Evolutionary conservation across 306 rosid species (phyloP), one percentile per base, ranked within the genome.

Genomic region (Lathyrus oleraceus): DNA sequence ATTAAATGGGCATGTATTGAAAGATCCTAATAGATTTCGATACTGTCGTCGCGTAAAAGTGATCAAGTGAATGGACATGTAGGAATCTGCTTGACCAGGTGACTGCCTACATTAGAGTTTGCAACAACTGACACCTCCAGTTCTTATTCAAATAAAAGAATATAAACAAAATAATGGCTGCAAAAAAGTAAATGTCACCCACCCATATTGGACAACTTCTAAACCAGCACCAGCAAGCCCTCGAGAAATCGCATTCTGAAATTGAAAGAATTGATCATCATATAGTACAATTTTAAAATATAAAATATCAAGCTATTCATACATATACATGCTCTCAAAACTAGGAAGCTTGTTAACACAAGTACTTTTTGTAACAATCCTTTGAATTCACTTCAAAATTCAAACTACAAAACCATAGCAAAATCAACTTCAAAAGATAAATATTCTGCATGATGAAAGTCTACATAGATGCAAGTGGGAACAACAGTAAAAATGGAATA

Each of bases 181-280:
- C 16, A 16, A 48, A 52, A 27, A 58, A 32, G 43, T 38, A 48
- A 19, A 40, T 23, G 66, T 56, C 75, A 85, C 97, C 57, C 78
- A 94, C 98, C 98, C 98, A 49, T 94, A 94, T 32, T 85, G 97
- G 81, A 94, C 81, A 76, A 94, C 96, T 79, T 87, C 92, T 75
- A 90, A 58, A 36, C 90, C 98, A 61, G 96, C 86, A 69, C 88
- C 76, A 27, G 80, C 76, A 59, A 94, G 88, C 68, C 98, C 98
- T 61, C 77, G 89, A 35, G 97, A 88, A 80, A 88, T 77, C 23
- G 96, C 96, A 85, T 85, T 90, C 98, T 90, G 94, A 58, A 78
- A 83, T 67, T 76, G 76, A 60, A 65, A 1, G 52, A 60, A 60
- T 74, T 70, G 44, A 80, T 65, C 44, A 82, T 48, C 36, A 76